Base-by-base conservation (phyloP, 2,329 filamentous ascomycete species). In the Cryphonectria carpinicola region DNA sequence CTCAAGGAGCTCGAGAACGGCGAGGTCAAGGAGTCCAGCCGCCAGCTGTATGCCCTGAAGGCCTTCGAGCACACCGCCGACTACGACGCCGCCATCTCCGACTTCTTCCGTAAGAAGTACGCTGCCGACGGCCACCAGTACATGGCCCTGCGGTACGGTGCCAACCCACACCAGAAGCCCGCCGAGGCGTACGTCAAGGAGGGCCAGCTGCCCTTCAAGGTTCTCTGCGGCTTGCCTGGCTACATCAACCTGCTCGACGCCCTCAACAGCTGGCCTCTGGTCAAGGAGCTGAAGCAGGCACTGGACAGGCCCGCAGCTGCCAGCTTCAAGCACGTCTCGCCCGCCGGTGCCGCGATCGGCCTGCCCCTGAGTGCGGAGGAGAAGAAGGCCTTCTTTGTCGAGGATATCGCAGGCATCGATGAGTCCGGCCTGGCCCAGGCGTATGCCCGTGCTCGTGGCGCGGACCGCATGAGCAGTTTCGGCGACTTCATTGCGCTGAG, bases 321-420 rank as follows among this genome's bases (percentile, higher is more conserved):
- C 74, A 97, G 94, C 81, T 99, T 99, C 90, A 99, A 98, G 89
- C 96, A 99, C 81, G 96, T 98, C 73, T 99, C 96, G 13, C 96
- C 96, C 28, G 96, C 96, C 60, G 96, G 96, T 78, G 96, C 95
- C 71, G 95, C 96, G 75, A 96, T 99, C 78, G 96, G 95, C 75
- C 90, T 96, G 8, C 93, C 94, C 32, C 88, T 99, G 74, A 93
- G 86, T 74, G 89, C 93, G 56, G 92, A 93, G 67, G 96, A 99
- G 88, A 92, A 93, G 82, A 97, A 97, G 84, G 96, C 98, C 69
- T 99, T 97, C 87, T 98, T 99, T 87, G 96, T 99, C 71, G 93
- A 97, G 78, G 96, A 98, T 79, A 97, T 99, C 77, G 88, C 90
- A 72, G 95, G 94, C 68, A 90, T 99, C 74, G 94, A 97, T 82